Evolutionary conservation across 257 asterid species (phyloP).

Genomic region (Lantana camara): DNA sequence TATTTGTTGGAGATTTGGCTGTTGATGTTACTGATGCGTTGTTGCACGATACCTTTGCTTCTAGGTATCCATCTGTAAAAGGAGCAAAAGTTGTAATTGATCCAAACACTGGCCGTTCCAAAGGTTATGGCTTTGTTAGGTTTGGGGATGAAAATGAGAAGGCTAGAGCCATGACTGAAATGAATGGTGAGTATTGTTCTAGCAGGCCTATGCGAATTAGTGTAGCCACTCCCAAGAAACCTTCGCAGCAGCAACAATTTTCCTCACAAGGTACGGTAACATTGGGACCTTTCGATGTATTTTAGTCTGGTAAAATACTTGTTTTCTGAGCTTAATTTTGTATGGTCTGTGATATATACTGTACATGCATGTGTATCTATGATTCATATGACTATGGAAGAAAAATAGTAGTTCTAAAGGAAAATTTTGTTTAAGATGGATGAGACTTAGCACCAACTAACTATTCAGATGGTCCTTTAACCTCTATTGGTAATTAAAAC

Average conservation of each 20-base stretch:
- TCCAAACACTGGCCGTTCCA: conserved; percentile 75
- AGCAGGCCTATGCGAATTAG: conserved; percentile 84
- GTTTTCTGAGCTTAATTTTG: background rate
- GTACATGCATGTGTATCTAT: background rate
- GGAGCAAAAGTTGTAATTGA: conserved; percentile 93
- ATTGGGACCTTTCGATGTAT: conserved; percentile 14
- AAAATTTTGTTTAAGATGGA: no score
- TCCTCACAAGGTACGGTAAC: conserved; percentile 64
- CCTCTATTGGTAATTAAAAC: no score
- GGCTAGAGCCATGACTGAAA: conserved; percentile 77
- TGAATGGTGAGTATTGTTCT: conserved; percentile 84
- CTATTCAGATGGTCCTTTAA: no score
- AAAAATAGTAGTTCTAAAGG: no score
- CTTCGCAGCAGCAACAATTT: conserved; percentile 60
- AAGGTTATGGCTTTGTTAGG: conserved; percentile 93
- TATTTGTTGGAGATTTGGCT: conserved; percentile 91
- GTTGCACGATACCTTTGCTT: conserved; percentile 72
- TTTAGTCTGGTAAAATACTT: no score
- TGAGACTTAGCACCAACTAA: no score
- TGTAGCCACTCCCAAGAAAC: conserved; percentile 84
- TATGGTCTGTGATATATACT: background rate
- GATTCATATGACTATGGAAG: background rate
- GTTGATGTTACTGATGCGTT: conserved; percentile 77
- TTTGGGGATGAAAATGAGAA: conserved; percentile 83
- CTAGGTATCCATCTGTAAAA: conserved; percentile 75